Percentiles rank a stretch among this genome's conserved stretches.
These are phyloP conservation scores for Aspergillus thermomutatus DNA, from an alignment of 2,329 filamentous ascomycete species.

Conservation along the genomic window DNA sequence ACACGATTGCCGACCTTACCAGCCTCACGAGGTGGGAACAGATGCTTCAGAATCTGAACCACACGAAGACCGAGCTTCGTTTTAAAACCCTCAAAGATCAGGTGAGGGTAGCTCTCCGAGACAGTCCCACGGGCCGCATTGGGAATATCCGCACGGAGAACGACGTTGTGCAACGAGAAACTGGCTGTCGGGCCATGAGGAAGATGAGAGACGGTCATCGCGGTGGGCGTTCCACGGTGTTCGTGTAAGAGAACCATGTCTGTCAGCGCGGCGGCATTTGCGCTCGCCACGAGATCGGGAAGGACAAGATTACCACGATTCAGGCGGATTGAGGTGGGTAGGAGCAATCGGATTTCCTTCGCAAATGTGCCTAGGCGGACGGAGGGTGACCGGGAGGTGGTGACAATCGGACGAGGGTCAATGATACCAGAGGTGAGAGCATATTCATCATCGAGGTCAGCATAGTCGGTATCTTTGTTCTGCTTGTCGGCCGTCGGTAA, in stretches of 20 bases:
- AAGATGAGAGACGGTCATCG: conserved; percentile 80
- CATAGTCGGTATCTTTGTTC: conserved; percentile 82
- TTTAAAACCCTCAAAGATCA: conserved; percentile 93
- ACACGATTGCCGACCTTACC: conserved; percentile 84
- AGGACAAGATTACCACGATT: conserved; percentile 91
- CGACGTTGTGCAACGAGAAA: conserved; percentile 88
- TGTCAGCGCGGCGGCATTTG: conserved; percentile 73
- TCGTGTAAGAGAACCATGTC: conserved; percentile 89
- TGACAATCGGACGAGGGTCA: conserved; percentile 84
- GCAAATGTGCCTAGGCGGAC: conserved; percentile 83
- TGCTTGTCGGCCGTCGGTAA: conserved; percentile 52
- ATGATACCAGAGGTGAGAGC: conserved; percentile 84
- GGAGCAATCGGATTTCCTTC: conserved; percentile 80
- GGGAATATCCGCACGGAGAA: conserved; percentile 88
- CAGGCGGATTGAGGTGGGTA: conserved; percentile 81
- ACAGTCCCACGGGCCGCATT: conserved; percentile 83
- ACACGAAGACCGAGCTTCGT: conserved; percentile 76
- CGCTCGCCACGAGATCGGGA: conserved; percentile 77
- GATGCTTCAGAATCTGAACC: conserved; percentile 85
- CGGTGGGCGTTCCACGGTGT: conserved; percentile 87
- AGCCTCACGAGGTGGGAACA: conserved; percentile 85
- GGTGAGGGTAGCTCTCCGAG: conserved; percentile 85
- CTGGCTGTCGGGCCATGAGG: conserved; percentile 84
- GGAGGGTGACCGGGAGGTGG: conserved; percentile 84
- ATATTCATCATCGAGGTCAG: conserved; percentile 87